phyloP scores from a whole-genome alignment of 1,139 yeast genomes.

The Candida anutae region DNA sequence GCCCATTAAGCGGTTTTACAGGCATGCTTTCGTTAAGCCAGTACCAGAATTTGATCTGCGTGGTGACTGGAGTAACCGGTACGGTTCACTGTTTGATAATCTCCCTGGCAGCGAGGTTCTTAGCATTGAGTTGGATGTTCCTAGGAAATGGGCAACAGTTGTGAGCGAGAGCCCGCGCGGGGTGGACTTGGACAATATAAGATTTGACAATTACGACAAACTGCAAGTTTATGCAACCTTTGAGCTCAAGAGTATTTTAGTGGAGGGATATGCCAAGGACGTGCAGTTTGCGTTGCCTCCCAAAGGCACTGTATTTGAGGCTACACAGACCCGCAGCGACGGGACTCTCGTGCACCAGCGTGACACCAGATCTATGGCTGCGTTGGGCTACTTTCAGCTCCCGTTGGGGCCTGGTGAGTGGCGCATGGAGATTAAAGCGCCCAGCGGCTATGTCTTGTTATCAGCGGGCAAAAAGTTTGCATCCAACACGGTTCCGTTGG shows the following conservation, averaged over 20 bases:
- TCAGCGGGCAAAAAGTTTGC: conserved; percentile 25
- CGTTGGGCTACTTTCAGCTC: conserved; percentile 70
- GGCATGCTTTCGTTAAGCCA: conserved; percentile 32
- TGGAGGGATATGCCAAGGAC: conserved; percentile 69
- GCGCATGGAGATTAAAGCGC: conserved; percentile 36
- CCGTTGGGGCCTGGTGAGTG: conserved; percentile 64
- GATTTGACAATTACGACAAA: conserved; percentile 23
- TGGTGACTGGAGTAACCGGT: conserved; percentile 20
- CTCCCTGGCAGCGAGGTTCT: conserved; percentile 46
- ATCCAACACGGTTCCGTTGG: conserved; percentile 14
- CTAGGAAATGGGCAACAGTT: conserved; percentile 57
- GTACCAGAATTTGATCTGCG: conserved; percentile 30
- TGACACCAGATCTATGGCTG: conserved; percentile 69
- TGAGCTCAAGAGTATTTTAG: conserved; percentile 38
- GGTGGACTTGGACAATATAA: conserved; percentile 57
- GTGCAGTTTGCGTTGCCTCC: conserved; percentile 30
- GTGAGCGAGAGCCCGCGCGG: conserved; percentile 31
- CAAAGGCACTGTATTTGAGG: background rate
- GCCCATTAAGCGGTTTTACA: conserved; percentile 54
- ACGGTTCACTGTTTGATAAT: conserved; percentile 10
- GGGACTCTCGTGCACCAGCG: no score
- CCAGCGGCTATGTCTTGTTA: conserved; percentile 36
- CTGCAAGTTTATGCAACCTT: conserved; percentile 10
- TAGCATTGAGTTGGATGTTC: conserved; percentile 54
- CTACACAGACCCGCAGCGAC: no score